Percentiles rank a stretch among this genome's conserved stretches.
phyloP scores from a whole-genome alignment of 768 basidiomycete genomes.

The Rossbeevera mucosa region DNA sequence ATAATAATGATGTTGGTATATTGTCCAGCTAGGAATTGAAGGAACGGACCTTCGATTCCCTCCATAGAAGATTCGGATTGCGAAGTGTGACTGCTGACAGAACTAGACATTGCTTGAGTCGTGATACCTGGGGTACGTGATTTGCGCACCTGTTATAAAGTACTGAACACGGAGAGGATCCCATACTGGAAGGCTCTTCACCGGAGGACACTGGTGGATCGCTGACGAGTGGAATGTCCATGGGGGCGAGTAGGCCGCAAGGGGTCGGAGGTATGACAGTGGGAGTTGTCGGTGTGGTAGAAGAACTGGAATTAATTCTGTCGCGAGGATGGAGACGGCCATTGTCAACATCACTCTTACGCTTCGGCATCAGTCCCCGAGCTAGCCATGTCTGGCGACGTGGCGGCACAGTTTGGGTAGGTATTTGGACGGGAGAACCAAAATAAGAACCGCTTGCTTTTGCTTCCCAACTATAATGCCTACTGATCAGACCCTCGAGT shows the following conservation, averaged over 20 bases:
- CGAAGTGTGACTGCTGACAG: slow-evolving; percentile 6
- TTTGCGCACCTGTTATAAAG: no score
- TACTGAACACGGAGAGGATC: no score
- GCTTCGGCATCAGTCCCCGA: not conserved
- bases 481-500: slow-evolving; percentile 13
- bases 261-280: slow-evolving; percentile 15
- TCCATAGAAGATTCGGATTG: slow-evolving; percentile 4
- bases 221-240: not conserved
- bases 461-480: slow-evolving; percentile 7
- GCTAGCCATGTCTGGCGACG: not conserved
- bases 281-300: not conserved
- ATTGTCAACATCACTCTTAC: not conserved
- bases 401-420: not conserved
- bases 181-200: no score
- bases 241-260: not conserved
- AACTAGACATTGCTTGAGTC: no score
- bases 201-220: no score
- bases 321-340: not conserved
- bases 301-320: not conserved
- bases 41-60: slow-evolving; percentile 7
- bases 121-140: no score
- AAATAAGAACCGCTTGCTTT: slow-evolving; percentile 7
- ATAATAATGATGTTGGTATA: not conserved
- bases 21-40: not conserved
- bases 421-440: slow-evolving; percentile 4